Evolutionary conservation across 2,329 filamentous ascomycete genomes (phyloP).

Genomic region (Paecilomyces dactylethromorphus): DNA sequence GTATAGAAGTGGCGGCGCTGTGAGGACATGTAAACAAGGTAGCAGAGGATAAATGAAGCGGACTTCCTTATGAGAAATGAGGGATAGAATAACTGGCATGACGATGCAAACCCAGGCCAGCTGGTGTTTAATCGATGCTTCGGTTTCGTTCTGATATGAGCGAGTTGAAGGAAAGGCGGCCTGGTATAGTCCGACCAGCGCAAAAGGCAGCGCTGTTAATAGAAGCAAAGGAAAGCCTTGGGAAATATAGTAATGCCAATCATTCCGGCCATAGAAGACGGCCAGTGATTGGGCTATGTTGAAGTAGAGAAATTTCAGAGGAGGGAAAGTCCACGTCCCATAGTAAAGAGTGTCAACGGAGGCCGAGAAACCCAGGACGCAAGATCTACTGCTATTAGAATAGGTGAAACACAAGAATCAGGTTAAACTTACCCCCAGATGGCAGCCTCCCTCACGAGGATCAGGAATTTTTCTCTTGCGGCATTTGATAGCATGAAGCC

Average conservation of each 20-base stretch:
- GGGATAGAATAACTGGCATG: slow-evolving; percentile 59
- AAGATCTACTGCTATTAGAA: slow-evolving; percentile 33
- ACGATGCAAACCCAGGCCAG: slow-evolving; percentile 54
- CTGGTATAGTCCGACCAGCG: slow-evolving; percentile 57
- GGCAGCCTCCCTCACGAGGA: slow-evolving; percentile 57
- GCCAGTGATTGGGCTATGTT: slow-evolving; percentile 84
- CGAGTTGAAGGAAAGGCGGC: slow-evolving; percentile 32
- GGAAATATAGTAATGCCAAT: slow-evolving; percentile 86
- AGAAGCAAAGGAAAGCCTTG: slow-evolving; percentile 85
- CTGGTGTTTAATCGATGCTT: slow-evolving; percentile 41
- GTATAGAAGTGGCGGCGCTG: slow-evolving; percentile 58
- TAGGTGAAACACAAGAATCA: neutral
- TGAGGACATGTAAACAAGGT: slow-evolving; percentile 75
- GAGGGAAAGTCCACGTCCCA: slow-evolving; percentile 78
- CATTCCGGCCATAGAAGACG: slow-evolving; percentile 85
- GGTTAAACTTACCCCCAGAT: slow-evolving; percentile 47
- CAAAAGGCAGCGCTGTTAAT: slow-evolving; percentile 76
- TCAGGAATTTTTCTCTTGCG: slow-evolving; percentile 37
- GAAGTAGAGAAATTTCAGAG: slow-evolving; percentile 80
- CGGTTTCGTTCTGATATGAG: slow-evolving; percentile 21
- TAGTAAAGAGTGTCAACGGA: slow-evolving; percentile 74
- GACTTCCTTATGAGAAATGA: slow-evolving; percentile 92
- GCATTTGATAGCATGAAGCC: slow-evolving; percentile 45
- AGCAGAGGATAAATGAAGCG: slow-evolving; percentile 93
- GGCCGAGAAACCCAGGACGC: slow-evolving; percentile 58